These are phyloP conservation scores for Colletotrichum somersetense DNA, from an alignment of 2,329 filamentous ascomycete genomes.

Conservation along the genomic window DNA sequence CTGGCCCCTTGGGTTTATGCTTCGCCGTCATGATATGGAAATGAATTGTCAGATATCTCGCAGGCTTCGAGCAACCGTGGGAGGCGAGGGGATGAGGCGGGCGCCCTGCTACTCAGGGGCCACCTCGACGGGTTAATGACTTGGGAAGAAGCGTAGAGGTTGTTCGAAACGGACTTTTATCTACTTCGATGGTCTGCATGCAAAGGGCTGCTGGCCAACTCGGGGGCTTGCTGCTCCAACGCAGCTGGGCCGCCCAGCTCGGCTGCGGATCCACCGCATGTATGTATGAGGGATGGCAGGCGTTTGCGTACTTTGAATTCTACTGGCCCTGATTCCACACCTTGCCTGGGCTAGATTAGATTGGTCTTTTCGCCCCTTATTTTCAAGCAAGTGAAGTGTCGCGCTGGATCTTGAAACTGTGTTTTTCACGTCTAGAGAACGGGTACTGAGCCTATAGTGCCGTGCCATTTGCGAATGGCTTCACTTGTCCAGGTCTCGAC, in stretches of 20 bases:
- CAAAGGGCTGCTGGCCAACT: conserved; percentile 23
- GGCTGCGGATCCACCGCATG: conserved; percentile 45
- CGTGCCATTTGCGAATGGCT: background rate
- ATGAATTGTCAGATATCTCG: conserved; percentile 40
- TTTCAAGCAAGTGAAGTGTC: background rate
- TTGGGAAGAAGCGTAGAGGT: conserved; percentile 49
- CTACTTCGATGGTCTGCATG: conserved; percentile 37
- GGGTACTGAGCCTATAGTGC: background rate
- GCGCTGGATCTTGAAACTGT: background rate
- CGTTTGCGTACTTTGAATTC: conserved; percentile 43
- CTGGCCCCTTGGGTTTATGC: conserved; percentile 44
- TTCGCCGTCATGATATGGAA: conserved; percentile 41
- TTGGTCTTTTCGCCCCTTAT: background rate
- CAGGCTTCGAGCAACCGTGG: conserved; percentile 41
- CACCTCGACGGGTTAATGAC: conserved; percentile 39
- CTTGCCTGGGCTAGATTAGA: background rate
- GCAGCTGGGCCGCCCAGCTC: conserved; percentile 22
- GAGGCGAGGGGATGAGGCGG: conserved; percentile 29
- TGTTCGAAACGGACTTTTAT: conserved; percentile 45
- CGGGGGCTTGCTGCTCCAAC: conserved; percentile 18
- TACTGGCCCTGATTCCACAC: conserved; percentile 34
- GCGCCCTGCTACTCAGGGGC: conserved; percentile 16
- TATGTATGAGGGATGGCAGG: conserved; percentile 44
- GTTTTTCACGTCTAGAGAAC: background rate
- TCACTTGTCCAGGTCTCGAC: conserved; percentile 7